Evolutionary conservation across 192 early-diverging fungal genomes (phyloP).

Genomic region (Ambispora gerdemannii): DNA sequence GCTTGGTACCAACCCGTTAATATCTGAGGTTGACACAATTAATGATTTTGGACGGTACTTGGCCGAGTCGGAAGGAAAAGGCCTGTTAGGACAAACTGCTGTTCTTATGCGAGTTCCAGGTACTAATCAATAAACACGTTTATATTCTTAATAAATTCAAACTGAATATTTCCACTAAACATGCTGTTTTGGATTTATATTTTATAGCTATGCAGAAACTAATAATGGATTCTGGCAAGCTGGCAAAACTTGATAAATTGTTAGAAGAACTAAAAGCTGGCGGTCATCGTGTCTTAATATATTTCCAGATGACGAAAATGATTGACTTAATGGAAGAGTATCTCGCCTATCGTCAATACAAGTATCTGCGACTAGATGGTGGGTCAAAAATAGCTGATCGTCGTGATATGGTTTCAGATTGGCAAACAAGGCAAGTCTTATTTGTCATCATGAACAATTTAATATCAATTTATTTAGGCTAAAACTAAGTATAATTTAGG

Average conservation of each 20-base stretch:
- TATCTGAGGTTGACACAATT: conserved; percentile 26
- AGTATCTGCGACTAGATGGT: conserved; percentile 85
- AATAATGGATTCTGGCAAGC: conserved; percentile 77
- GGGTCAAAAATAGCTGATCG: conserved; percentile 84
- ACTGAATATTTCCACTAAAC: too few species aligned
- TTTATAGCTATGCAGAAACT: conserved; percentile 59
- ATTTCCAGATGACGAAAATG: conserved; percentile 90
- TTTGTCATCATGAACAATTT: neutral
- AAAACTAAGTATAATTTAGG: conserved; percentile 24
- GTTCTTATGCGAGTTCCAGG: conserved; percentile 66
- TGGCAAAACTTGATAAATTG: conserved; percentile 67
- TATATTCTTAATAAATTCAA: too few species aligned
- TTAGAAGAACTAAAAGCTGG: conserved; percentile 70
- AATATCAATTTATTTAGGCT: conserved; percentile 6
- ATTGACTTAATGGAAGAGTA: conserved; percentile 89
- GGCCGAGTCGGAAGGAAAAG: conserved; percentile 34
- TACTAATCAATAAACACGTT: conserved; percentile 26
- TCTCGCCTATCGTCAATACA: conserved; percentile 78
- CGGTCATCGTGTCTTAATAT: conserved; percentile 76
- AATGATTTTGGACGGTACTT: conserved; percentile 33
- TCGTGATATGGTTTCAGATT: conserved; percentile 88
- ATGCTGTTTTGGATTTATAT: too few species aligned
- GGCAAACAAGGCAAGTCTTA: conserved; percentile 65
- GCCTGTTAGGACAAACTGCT: conserved; percentile 48
- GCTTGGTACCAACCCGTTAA: conserved; percentile 39